Evolutionary conservation across 179 eudicot genomes (phyloP).

Genomic region (Monotropa hypopitys): DNA sequence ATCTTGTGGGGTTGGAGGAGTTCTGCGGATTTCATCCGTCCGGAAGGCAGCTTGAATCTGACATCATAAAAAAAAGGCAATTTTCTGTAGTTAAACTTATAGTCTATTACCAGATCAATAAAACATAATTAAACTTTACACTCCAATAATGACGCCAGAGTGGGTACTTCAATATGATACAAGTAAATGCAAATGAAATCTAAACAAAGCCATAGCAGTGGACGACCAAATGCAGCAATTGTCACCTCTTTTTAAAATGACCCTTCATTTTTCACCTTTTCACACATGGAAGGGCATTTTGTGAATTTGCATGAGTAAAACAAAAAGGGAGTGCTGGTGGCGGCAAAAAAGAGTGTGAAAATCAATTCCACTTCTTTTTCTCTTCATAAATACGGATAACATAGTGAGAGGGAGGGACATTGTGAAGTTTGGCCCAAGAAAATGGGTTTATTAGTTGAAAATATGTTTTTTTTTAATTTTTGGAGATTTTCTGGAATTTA

Average conservation of each 20-base stretch:
- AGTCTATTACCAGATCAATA: background rate
- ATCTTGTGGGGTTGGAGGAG: constrained; percentile 91
- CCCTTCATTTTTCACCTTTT: too few species aligned
- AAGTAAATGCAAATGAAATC: background rate
- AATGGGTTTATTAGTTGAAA: too few species aligned
- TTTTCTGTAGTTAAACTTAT: background rate
- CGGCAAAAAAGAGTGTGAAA: too few species aligned
- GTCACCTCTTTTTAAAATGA: background rate
- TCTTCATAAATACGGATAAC: background rate
- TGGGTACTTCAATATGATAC: background rate
- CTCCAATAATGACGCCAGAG: background rate
- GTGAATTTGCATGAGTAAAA: too few species aligned
- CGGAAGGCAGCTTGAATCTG: constrained; percentile 99
- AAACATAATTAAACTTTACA: background rate
- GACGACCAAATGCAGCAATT: background rate
- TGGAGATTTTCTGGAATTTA: too few species aligned
- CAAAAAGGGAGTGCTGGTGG: too few species aligned
- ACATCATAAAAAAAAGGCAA: background rate
- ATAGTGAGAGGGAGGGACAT: too few species aligned
- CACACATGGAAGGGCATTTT: too few species aligned
- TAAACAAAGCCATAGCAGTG: background rate
- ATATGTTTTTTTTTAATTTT: too few species aligned
- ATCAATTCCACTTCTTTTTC: too few species aligned
- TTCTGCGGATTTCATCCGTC: constrained; percentile 89
- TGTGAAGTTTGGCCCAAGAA: too few species aligned